Evolutionary conservation across 2,329 filamentous ascomycete species (phyloP).

Genomic region (Scopulariopsis brevicaulis): DNA sequence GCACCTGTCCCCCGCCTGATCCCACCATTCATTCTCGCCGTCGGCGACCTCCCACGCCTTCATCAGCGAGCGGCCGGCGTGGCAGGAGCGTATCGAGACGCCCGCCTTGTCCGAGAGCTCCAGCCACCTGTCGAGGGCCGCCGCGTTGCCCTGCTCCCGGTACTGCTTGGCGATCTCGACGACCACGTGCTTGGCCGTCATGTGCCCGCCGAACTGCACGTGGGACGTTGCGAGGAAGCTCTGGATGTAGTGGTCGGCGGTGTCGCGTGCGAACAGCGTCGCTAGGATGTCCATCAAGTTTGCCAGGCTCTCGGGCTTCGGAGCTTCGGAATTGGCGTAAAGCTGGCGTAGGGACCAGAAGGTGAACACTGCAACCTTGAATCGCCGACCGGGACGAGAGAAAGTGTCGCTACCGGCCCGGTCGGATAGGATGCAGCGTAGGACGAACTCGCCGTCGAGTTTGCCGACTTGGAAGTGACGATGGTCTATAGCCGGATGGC

Average conservation of each 20-base stretch:
- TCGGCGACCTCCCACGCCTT: neutral
- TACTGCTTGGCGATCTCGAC: neutral
- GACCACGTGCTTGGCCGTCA: neutral
- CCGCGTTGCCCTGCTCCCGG: neutral
- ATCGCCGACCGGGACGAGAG: neutral
- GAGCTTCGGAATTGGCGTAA: neutral
- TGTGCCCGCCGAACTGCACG: neutral
- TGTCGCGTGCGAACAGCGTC: neutral
- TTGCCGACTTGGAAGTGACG: neutral
- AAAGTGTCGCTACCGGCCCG: neutral
- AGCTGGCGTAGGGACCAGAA: slow-evolving; percentile 1
- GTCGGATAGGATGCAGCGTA: neutral
- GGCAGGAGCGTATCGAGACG: neutral
- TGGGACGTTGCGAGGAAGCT: slow-evolving; percentile 1
- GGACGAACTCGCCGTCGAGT: neutral
- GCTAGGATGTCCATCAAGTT: neutral
- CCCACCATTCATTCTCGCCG: neutral
- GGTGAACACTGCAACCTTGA: neutral
- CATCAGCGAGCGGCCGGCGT: neutral
- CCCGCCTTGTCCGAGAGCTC: neutral
- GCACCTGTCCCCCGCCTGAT: neutral
- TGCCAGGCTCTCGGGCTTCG: neutral
- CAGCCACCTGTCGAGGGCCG: neutral
- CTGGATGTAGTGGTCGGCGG: neutral
- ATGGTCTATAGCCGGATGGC: neutral